Percentiles rank a stretch among this genome's conserved stretches.
Evolutionary conservation across 768 basidiomycete genomes (phyloP).

Genomic region (Infundibulicybe gibba): DNA sequence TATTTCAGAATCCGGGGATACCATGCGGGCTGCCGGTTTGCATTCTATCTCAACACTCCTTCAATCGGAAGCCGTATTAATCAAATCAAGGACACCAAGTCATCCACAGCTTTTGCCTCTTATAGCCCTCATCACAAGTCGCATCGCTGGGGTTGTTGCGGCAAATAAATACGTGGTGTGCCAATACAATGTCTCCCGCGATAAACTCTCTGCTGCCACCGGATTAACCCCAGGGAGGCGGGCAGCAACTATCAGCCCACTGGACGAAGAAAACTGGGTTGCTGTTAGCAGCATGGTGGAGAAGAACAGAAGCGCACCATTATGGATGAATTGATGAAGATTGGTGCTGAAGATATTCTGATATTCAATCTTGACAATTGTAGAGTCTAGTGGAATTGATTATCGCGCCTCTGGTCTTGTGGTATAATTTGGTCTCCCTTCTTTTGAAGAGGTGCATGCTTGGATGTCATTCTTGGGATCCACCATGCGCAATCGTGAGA

Average conservation of each 20-base stretch:
- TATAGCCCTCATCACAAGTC: conserved; percentile 76
- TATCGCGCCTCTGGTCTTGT: neutral
- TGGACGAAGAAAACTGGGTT: conserved; percentile 86
- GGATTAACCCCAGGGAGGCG: conserved; percentile 83
- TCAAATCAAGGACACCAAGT: conserved; percentile 69
- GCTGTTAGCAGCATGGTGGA: conserved; percentile 92
- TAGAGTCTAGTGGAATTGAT: conserved; percentile 66
- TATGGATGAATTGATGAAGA: conserved; percentile 83
- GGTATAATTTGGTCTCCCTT: neutral
- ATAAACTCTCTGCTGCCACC: conserved; percentile 56
- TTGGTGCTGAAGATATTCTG: conserved; percentile 89
- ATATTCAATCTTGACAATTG: conserved; percentile 92
- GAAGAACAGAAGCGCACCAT: conserved; percentile 74
- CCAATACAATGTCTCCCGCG: conserved; percentile 86
- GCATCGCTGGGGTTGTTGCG: conserved; percentile 90
- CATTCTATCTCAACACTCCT: conserved; percentile 91
- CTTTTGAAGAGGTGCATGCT: too few relatives aligned
- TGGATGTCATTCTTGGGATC: too few relatives aligned
- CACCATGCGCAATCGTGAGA: too few relatives aligned
- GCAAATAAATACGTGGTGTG: conserved; percentile 84
- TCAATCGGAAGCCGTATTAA: conserved; percentile 83
- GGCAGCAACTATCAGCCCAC: conserved; percentile 81
- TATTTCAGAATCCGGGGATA: conserved; percentile 89
- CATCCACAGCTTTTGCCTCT: conserved; percentile 60
- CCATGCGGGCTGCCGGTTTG: conserved; percentile 97